These are phyloP conservation scores for Viridothelium virens DNA, from an alignment of 495 filamentous ascomycete species.

Conservation along the genomic window DNA sequence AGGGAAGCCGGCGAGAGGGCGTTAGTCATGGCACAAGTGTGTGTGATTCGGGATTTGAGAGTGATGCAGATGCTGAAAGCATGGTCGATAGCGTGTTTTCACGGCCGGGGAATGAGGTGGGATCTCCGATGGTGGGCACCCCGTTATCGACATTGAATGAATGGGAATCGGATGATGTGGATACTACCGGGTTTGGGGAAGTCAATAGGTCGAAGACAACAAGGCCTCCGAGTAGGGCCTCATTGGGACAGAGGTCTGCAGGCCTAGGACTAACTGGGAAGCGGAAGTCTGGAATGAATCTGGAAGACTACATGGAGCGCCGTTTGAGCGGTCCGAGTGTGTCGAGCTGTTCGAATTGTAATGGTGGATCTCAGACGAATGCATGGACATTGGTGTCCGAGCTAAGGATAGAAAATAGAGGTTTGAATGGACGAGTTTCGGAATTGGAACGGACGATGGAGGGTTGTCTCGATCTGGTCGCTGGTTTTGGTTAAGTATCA, in stretches of 20 bases:
- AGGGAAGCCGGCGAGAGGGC: slow-evolving; percentile 19
- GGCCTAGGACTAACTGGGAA: neutral
- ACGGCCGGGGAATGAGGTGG: slow-evolving; percentile 12
- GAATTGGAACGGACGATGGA: slow-evolving; percentile 32
- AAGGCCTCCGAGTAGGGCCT: neutral
- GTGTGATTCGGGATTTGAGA: slow-evolving; percentile 33
- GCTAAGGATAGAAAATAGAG: slow-evolving; percentile 27
- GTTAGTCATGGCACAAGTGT: slow-evolving; percentile 14
- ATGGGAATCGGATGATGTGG: slow-evolving; percentile 1
- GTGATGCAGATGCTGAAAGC: slow-evolving; percentile 26
- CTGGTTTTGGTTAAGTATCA: slow-evolving; percentile 12
- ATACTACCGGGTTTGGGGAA: neutral
- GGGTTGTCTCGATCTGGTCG: slow-evolving; percentile 33
- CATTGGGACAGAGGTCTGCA: neutral
- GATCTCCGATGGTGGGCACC: slow-evolving; percentile 11
- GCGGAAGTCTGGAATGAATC: slow-evolving; percentile 13
- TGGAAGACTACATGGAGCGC: slow-evolving; percentile 17
- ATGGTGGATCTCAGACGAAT: slow-evolving; percentile 22
- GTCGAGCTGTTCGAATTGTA: slow-evolving; percentile 24
- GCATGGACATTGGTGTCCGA: slow-evolving; percentile 22
- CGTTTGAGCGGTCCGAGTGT: slow-evolving; percentile 7
- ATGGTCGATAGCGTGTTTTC: slow-evolving; percentile 26
- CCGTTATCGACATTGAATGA: slow-evolving; percentile 17
- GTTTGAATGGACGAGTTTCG: slow-evolving; percentile 24
- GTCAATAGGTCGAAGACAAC: neutral